Evolutionary conservation across 257 asterid genomes (phyloP).

Genomic region (Nicotiana obtusifolia): DNA sequence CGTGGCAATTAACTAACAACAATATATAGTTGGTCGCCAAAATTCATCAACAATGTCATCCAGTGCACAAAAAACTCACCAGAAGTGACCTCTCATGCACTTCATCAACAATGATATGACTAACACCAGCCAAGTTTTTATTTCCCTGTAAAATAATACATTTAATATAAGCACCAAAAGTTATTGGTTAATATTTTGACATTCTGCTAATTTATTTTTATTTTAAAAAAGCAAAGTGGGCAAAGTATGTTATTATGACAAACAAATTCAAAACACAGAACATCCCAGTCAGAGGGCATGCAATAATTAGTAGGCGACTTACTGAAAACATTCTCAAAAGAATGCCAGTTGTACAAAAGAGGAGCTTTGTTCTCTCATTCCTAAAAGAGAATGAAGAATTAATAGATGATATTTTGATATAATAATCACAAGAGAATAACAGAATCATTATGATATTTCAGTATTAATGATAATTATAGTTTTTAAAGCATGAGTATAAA

Average conservation of each 20-base stretch:
- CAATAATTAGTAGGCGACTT: conserved; percentile 19
- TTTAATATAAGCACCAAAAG: conserved; percentile 16
- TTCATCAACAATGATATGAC: conserved; percentile 95
- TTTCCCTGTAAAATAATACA: conserved; percentile 64
- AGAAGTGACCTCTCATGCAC: conserved; percentile 96
- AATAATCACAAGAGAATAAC: neutral
- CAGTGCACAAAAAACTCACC: conserved; percentile 49
- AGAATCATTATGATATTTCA: neutral
- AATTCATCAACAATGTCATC: conserved; percentile 2
- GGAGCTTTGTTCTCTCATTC: conserved; percentile 88
- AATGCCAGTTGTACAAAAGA: conserved; percentile 96
- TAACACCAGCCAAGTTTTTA: conserved; percentile 67
- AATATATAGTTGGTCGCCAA: neutral
- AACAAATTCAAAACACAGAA: neutral
- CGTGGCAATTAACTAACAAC: neutral
- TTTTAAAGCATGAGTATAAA: neutral
- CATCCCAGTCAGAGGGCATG: neutral
- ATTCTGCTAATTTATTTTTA: neutral
- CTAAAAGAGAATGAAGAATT: conserved; percentile 34
- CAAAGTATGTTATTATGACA: neutral
- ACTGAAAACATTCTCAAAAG: conserved; percentile 95
- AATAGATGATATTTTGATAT: neutral
- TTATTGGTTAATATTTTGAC: neutral
- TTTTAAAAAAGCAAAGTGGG: neutral
- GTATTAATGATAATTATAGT: neutral